These are phyloP conservation scores for Pichia inconspicua DNA, from an alignment of 1,139 yeast species.

Conservation along the genomic window DNA sequence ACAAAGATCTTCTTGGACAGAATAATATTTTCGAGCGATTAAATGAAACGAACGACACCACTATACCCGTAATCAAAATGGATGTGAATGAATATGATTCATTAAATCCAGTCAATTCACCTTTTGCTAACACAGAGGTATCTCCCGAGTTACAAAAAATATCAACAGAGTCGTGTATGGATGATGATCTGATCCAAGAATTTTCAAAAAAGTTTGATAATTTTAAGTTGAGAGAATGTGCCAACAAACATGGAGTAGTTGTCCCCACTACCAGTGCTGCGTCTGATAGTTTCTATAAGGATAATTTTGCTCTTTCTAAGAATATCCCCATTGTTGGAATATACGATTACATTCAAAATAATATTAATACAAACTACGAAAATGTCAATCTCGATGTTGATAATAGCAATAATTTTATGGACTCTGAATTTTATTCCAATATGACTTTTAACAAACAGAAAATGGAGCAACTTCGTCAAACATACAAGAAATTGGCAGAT, in stretches of 20 bases:
- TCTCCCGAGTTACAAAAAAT: not conserved
- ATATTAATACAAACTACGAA: not conserved
- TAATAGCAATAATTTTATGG: not conserved
- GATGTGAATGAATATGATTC: not conserved
- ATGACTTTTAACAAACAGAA: not conserved
- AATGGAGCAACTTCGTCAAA: conserved; percentile 1
- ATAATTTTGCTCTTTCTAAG: not conserved
- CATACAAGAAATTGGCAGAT: conserved; percentile 5
- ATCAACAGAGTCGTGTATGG: not conserved
- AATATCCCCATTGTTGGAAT: conserved; percentile 5
- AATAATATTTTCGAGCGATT: conserved; percentile 1
- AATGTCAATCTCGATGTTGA: not conserved
- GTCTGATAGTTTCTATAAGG: conserved; percentile 1
- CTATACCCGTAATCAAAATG: conserved; percentile 2
- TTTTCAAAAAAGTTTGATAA: not conserved
- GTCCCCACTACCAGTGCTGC: not conserved
- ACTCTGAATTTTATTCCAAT: not conserved
- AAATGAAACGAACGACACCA: not conserved
- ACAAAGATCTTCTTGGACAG: conserved; percentile 1
- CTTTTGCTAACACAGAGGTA: too few relatives aligned
- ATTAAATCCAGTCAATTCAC: not conserved
- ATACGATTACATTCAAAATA: not conserved
- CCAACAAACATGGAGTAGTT: not conserved
- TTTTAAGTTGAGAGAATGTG: not conserved
- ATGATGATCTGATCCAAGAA: not conserved